Conservation (phyloP, 2,329 filamentous ascomycete species). For the Chalaropsis thielavioides region DNA sequence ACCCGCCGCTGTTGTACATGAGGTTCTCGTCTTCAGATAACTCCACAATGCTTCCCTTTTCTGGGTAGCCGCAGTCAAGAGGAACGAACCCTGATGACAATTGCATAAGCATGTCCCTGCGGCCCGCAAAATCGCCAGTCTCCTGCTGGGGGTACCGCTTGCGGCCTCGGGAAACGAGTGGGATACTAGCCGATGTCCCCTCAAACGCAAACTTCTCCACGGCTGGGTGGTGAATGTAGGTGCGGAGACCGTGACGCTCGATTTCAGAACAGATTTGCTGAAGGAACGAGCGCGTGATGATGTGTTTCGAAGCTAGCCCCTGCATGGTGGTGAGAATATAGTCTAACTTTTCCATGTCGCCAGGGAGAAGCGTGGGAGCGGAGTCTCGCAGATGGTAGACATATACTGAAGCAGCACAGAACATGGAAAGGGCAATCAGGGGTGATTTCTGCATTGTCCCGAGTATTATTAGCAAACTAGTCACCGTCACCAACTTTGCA, state of each 20-base stretch:
- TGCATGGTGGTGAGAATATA: conserved; percentile 70
- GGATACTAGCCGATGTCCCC: conserved; percentile 28
- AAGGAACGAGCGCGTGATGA: conserved; percentile 70
- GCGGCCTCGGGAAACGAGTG: conserved; percentile 29
- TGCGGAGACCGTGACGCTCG: conserved; percentile 34
- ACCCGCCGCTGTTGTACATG: conserved; percentile 12
- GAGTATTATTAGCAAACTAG: background rate
- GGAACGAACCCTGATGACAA: conserved; percentile 5
- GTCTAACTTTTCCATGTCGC: conserved; percentile 42
- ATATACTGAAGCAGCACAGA: conserved; percentile 72
- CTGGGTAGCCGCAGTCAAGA: background rate
- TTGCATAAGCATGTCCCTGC: background rate
- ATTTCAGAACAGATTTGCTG: conserved; percentile 75
- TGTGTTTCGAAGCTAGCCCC: conserved; percentile 55
- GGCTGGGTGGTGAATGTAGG: conserved; percentile 26
- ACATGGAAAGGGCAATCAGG: conserved; percentile 69
- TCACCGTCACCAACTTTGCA: background rate
- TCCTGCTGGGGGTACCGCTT: conserved; percentile 6
- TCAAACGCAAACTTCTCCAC: conserved; percentile 26
- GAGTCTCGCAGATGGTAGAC: conserved; percentile 60
- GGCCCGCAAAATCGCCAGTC: background rate
- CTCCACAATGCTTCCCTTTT: conserved; percentile 5
- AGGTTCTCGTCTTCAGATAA: conserved; percentile 10
- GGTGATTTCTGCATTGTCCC: conserved; percentile 27
- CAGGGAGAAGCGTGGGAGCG: conserved; percentile 42